A percentile compares a stretch with the other conserved stretches of the same genome.
These are phyloP conservation scores for Chionographis japonica DNA, from an alignment of 106 monocot species.

Conservation along the genomic window DNA sequence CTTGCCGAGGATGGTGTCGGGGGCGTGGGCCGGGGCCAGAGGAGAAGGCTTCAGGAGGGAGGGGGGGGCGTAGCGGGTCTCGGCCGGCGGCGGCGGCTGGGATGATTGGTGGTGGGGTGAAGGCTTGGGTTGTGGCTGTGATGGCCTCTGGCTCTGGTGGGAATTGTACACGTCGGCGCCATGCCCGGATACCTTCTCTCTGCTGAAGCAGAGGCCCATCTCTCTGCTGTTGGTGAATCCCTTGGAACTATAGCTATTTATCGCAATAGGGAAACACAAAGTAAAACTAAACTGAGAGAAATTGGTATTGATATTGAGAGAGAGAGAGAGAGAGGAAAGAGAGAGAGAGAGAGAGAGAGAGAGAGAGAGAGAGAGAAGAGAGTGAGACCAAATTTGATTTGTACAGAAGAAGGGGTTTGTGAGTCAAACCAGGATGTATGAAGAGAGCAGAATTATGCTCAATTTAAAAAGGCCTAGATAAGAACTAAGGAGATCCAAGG, in stretches of 20 bases:
- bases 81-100: not conserved
- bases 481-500: no score
- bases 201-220: constrained; percentile 13
- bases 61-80: not conserved
- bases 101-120: not conserved
- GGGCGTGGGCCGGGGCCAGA: not conserved
- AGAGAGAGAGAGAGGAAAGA: no score
- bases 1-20: constrained; percentile 41
- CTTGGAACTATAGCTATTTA: not conserved
- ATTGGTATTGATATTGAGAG: no score
- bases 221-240: not conserved
- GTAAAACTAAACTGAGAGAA: no score
- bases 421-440: no score
- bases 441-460: no score
- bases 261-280: no score
- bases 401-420: no score
- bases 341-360: no score
- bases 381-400: no score
- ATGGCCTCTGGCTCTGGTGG: not conserved
- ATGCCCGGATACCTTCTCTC: constrained; percentile 1
- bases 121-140: constrained; percentile 5
- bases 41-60: not conserved
- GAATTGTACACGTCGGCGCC: not conserved
- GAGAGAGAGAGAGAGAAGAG: no score
- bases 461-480: no score